These are phyloP conservation scores for Kalanchoe fedtschenkoi DNA, from an alignment of 164 flowering plant species.

Conservation along the genomic window DNA sequence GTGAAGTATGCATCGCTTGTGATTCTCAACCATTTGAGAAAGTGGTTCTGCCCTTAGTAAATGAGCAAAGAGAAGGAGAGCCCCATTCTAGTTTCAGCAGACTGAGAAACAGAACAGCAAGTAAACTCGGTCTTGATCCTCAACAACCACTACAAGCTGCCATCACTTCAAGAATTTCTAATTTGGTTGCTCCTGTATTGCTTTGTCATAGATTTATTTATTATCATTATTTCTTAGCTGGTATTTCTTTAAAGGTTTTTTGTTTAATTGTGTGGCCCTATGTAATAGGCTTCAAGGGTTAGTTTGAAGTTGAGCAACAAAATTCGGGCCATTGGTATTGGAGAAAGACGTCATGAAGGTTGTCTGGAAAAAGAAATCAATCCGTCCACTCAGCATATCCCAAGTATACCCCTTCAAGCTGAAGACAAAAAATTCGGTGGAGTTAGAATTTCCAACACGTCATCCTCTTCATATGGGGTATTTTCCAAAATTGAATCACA, in stretches of 20 bases:
- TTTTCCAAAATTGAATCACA: conserved; percentile 26
- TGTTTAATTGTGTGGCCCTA: conserved; percentile 15
- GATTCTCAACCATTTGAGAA: conserved; percentile 55
- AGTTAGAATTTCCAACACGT: conserved; percentile 65
- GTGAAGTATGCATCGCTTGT: conserved; percentile 67
- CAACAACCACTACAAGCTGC: conserved; percentile 83
- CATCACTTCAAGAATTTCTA: conserved; percentile 75
- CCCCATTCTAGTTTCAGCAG: conserved; percentile 26
- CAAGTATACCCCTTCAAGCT: conserved; percentile 39
- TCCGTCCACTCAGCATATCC: conserved; percentile 40
- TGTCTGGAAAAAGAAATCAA: conserved; percentile 48
- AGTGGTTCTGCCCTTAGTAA: conserved; percentile 13
- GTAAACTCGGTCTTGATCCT: conserved; percentile 53
- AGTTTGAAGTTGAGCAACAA: conserved; percentile 75
- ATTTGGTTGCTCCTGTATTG: conserved; percentile 37
- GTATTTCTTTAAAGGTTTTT: conserved; percentile 6
- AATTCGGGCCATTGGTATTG: conserved; percentile 53
- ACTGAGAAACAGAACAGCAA: conserved; percentile 22
- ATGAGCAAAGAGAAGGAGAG: conserved; percentile 18
- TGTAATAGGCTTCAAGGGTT: conserved; percentile 70
- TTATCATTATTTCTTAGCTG: conserved; percentile 4
- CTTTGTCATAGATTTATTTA: conserved; percentile 10
- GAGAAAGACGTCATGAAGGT: conserved; percentile 47
- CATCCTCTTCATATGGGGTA: conserved; percentile 37
- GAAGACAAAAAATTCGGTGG: conserved; percentile 80